Percentiles rank a stretch among this genome's conserved stretches.
Conservation (phyloP, 2,329 filamentous ascomycete genomes). For the Colletotrichum sp. region DNA sequence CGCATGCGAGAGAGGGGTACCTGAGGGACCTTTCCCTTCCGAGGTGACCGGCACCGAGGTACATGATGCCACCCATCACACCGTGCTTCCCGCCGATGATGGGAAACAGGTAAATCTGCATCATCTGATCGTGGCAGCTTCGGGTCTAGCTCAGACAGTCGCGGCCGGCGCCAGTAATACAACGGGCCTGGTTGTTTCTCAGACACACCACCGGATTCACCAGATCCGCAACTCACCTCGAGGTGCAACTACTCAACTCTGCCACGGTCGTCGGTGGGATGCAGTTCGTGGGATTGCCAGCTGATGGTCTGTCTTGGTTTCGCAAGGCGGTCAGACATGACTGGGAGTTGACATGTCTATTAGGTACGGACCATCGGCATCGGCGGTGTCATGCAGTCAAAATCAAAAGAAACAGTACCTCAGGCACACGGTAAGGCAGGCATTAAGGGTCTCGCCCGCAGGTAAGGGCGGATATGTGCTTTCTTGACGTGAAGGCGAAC, state of each 20-base stretch:
- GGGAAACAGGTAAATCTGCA: conserved; percentile 6
- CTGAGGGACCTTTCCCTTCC: not conserved
- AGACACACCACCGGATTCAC: not conserved
- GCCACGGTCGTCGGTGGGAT: not conserved
- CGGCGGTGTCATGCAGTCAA: not conserved
- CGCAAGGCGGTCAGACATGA: not conserved
- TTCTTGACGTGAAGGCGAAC: not conserved
- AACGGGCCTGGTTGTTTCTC: not conserved
- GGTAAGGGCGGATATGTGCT: not conserved
- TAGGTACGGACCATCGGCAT: not conserved
- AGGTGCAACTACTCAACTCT: not conserved
- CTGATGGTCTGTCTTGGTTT: not conserved
- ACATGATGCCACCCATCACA: not conserved
- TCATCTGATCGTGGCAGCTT: conserved; percentile 9
- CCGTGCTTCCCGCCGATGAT: not conserved
- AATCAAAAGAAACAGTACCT: not conserved
- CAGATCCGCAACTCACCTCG: not conserved
- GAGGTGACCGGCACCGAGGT: not conserved
- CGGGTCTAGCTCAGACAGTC: not conserved
- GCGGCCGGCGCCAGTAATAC: not conserved
- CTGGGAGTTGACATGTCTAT: not conserved
- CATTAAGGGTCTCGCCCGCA: not conserved
- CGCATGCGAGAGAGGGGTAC: not conserved
- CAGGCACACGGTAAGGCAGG: not conserved
- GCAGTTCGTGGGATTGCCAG: not conserved